Base-by-base conservation (phyloP, 345 rosid genomes). In the thale cress (Arabidopsis thaliana) region DNA sequence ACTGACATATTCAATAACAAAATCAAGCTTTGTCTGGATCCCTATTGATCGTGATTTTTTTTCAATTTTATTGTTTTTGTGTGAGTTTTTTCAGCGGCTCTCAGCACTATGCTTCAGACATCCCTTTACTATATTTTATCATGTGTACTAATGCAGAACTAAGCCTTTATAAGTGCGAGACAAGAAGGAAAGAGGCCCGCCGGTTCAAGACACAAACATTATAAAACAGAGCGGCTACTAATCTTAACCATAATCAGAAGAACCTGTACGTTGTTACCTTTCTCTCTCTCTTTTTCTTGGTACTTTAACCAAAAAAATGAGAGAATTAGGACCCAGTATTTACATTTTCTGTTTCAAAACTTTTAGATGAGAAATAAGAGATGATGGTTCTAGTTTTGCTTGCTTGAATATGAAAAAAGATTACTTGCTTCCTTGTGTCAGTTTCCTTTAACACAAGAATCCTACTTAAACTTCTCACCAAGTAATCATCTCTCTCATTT, bases 351-450 rank as follows among this genome's bases (percentile, higher is more conserved):
- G 41, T 46, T 53, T 46, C 5, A 11, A 51, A 56, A 34, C n/a
- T n/a, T 57, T 65, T 16, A 28, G 67, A 56, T 25, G 34, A 53
- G 36, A 61, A 50, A 65, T 25, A 66, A 42, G 61, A 41, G 53
- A 57, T 49, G 67, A 56, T 71, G 72, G 22, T 52, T 69, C 13
- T 10, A 34, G 49, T 53, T 62, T 63, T 13, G n/a, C 53, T 56
- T 46, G 62, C 57, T 58, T 22, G 61, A 33, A 24, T 20, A 70
- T 57, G 40, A 52, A 74, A n/a, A 45, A 79, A 61, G 92, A 88
- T 88, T 83, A 85, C 91, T 90, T 90, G 85, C 93, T 84, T 85
- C 85, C 56, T 41, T 1, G 58, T 53, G 74, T 87, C 67, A 60
- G 82, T 80, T 79, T 79, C 72, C 83, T 84, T 82, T 80, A 79